Evolutionary conservation across 441 rosid species (phyloP).

Genomic region (Erodium trifolium): DNA sequence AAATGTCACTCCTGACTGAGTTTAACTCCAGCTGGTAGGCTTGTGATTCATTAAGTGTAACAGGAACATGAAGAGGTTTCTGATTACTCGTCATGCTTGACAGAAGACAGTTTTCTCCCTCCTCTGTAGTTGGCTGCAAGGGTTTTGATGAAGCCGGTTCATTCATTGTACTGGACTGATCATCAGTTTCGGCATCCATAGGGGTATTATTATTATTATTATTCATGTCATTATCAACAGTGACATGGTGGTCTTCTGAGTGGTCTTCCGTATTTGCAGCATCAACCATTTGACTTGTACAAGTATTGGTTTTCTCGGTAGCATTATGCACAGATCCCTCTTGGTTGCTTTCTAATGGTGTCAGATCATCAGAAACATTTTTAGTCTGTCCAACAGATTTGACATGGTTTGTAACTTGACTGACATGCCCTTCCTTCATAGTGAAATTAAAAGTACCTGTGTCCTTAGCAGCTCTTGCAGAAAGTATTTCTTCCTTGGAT

Average conservation of each 20-base stretch:
- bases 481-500: conserved; percentile 60
- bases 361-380: conserved; percentile 28
- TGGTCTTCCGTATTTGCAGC: conserved; percentile 19
- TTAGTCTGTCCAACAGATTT: conserved; percentile 21
- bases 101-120: conserved; percentile 26
- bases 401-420: conserved; percentile 20
- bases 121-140: conserved; percentile 24
- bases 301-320: conserved; percentile 22
- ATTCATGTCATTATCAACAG: conserved; percentile 24
- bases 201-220: conserved; percentile 3
- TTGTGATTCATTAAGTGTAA: conserved; percentile 44
- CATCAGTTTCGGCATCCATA: conserved; percentile 25
- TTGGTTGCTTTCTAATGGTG: conserved; percentile 26
- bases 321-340: conserved; percentile 33
- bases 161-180: conserved; percentile 25
- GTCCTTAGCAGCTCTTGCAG: conserved; percentile 49
- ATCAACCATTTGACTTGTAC: conserved; percentile 17
- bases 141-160: conserved; percentile 35
- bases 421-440: conserved; percentile 32
- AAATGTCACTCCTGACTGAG: conserved; percentile 46
- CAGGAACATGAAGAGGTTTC: conserved; percentile 30
- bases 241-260: conserved; percentile 21
- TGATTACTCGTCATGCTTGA: conserved; percentile 28
- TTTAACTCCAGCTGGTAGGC: conserved; percentile 46
- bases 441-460: conserved; percentile 32